Conservation (phyloP, 805 yeast species). For the Zygoascus biomembranicola region DNA sequence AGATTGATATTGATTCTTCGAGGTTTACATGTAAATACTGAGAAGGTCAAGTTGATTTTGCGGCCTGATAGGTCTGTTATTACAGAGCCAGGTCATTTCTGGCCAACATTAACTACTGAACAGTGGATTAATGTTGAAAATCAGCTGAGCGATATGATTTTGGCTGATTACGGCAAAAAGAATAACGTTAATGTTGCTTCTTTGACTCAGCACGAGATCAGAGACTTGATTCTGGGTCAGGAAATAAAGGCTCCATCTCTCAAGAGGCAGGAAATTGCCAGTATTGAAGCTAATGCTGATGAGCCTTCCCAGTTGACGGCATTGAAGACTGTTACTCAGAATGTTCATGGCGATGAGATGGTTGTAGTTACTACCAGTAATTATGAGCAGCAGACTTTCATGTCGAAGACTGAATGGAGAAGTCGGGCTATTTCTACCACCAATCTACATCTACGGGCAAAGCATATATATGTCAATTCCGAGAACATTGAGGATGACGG, state of each 20-base stretch:
- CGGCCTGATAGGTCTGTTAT: constrained; percentile 64
- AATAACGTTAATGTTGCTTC: constrained; percentile 80
- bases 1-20: constrained; percentile 75
- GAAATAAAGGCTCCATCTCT: constrained; percentile 86
- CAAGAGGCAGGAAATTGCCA: constrained; percentile 76
- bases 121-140: constrained; percentile 91
- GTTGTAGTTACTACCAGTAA: constrained; percentile 86
- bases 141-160: constrained; percentile 77
- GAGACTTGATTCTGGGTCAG: constrained; percentile 92
- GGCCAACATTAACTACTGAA: constrained; percentile 86
- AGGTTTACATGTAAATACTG: constrained; percentile 70
- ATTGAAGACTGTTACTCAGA: constrained; percentile 71
- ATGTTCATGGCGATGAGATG: constrained; percentile 94
- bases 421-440: constrained; percentile 73
- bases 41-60: constrained; percentile 64
- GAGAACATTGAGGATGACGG: constrained; percentile 49
- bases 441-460: constrained; percentile 62
- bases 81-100: constrained; percentile 72
- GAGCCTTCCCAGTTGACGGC: constrained; percentile 45
- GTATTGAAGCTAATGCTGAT: constrained; percentile 41
- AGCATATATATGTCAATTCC: constrained; percentile 63
- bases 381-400: constrained; percentile 77
- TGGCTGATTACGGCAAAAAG: constrained; percentile 76
- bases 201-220: constrained; percentile 84
- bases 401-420: constrained; percentile 88